Evolutionary conservation across 2,329 filamentous ascomycete genomes (phyloP), one percentile per base, ranked within the genome.

Genomic region (Zalaria sp.): DNA sequence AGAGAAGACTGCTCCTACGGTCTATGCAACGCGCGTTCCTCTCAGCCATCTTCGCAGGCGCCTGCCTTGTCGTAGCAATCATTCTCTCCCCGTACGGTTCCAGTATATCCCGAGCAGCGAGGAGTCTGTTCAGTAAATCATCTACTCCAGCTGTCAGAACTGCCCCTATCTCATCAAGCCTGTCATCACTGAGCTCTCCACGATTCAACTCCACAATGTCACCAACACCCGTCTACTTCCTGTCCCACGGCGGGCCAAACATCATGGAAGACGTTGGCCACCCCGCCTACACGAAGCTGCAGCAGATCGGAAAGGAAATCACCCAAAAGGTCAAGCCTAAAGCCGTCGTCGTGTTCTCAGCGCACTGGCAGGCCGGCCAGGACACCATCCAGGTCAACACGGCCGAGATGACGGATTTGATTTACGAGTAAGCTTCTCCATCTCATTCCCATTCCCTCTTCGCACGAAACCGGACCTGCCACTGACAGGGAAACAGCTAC

Each of bases 291-390:
- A 56, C 65, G 3, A 65, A 79, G 42, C 71, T 87, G 4, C 71
- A 79, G 49, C 57, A 67, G 25, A 77, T 85, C 40, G 82, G 82
- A 35, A 66, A 59, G 5, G 81, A 86, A 52, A 84, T 87, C 54
- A 84, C 79, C 0, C 65, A 72, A 27, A 73, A 75, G 46, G 74
- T 85, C 35, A 79, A 78, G 51, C 82, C 82, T 2, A 78, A 74
- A 47, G 83, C 81, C 2, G 71, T 87, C 10, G 75, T 87, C 1
- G 78, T 86, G 26, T 80, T 88, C 55, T 85, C 81, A 1, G 83
- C 81, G 1, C 82, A 88, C 58, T 87, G 83, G 82, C 77, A 83
- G 60, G 76, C 70, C 5, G 37, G 62, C 54, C 59, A 61, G 34
- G 63, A 70, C 50, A 67, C 63, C 3, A 71, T 85, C 46, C 65